A percentile compares a stretch with the other conserved stretches of the same genome.
These are phyloP conservation scores for Zizania latifolia DNA, from an alignment of 176 grass and related monocot species.

Conservation along the genomic window DNA sequence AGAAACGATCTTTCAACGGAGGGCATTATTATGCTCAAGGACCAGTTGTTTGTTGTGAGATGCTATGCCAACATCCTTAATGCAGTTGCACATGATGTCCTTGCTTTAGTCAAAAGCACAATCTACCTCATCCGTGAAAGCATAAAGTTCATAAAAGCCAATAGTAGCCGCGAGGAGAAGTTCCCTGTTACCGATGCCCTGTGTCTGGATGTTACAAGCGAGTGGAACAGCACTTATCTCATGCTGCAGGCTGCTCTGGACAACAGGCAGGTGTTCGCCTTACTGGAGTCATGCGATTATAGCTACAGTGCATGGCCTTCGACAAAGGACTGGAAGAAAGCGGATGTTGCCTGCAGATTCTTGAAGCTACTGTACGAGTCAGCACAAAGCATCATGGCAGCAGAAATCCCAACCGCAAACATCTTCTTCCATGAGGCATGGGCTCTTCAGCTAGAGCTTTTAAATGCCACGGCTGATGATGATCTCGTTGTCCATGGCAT, in stretches of 20 bases:
- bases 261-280: constrained; percentile 45
- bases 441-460: constrained; percentile 35
- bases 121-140: constrained; percentile 61
- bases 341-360: constrained; percentile 32
- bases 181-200: constrained; percentile 36
- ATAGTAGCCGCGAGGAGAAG: constrained; percentile 21
- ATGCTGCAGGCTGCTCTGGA: constrained; percentile 54
- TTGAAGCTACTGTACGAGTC: constrained; percentile 47
- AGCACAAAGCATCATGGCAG: constrained; percentile 22
- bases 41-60: constrained; percentile 37
- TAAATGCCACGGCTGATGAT: background rate
- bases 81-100: constrained; percentile 41
- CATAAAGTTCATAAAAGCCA: constrained; percentile 55
- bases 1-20: constrained; percentile 35
- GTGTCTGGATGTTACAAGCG: constrained; percentile 41
- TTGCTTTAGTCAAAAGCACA: constrained; percentile 32
- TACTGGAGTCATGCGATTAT: constrained; percentile 39
- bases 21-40: constrained; percentile 25
- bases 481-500: constrained; percentile 37
- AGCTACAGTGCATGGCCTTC: constrained; percentile 43
- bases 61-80: constrained; percentile 54
- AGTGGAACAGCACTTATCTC: constrained; percentile 55
- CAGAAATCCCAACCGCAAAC: constrained; percentile 32
- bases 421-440: constrained; percentile 54
- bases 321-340: constrained; percentile 49